Base-by-base conservation (phyloP, 345 rosid genomes). In the Streptanthus diversifolius region DNA sequence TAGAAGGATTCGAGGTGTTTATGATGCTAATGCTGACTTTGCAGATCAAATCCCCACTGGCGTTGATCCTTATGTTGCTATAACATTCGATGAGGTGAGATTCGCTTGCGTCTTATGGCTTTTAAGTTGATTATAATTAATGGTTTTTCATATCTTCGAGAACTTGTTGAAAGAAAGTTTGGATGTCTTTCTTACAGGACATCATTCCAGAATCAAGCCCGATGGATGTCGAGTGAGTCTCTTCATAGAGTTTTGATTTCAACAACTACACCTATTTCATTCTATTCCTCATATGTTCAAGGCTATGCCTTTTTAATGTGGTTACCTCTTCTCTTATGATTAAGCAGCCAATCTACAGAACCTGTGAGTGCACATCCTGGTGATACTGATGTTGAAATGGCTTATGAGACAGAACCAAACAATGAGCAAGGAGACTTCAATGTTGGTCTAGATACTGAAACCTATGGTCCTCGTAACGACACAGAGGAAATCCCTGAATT, bases 41-140 rank as follows among this genome's bases (percentile, higher is more conserved):
- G 44, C 80, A 83, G 97, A 91, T 81, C 98, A 91, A 80, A 80
- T 85, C 75, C 95, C 90, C 35, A 55, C 72, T n/a, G 84, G 79
- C 8, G 11, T 69, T 58, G 89, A 89, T 77, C 82, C 85, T 79
- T 91, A 85, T 73, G 83, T 90, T 69, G 83, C 87, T 49, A 40
- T 91, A 70, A 64, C 87, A 22, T 86, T 95, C 54, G 91, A 88
- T 51, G 95, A 91, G 86, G 97, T 88, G 43, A 51, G 61, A 10
- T 30, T 13, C 25, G 14, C 64, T 64, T 68, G 11, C 8, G 6
- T 25, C 32, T 17, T 11, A 29, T 40, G 27, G 10, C 22, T 7
- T 25, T 10, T 13, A 30, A 30, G n/a, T 43, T 60, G 48, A 59
- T 52, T 75, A 8, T 59, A 33, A 29, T 18, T 22, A 37, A 22